Conservation (phyloP, 2,329 filamentous ascomycete species). For the Akanthomyces lecanii region DNA sequence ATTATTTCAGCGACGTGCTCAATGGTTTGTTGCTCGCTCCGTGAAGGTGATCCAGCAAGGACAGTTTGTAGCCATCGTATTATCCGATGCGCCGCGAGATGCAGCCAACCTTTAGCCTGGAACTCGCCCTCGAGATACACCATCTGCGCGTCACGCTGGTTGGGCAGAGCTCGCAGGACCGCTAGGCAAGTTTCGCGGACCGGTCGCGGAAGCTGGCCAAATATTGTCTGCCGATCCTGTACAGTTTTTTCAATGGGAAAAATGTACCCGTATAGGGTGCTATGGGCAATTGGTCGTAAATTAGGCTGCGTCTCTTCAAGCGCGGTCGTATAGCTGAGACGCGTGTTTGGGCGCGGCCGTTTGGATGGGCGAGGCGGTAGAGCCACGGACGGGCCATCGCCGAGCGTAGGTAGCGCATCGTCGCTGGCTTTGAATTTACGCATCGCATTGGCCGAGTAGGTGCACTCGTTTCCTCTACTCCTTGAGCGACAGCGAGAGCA, state of each 20-base stretch:
- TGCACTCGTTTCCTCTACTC: slow-evolving; percentile 29
- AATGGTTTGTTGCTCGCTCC: slow-evolving; percentile 21
- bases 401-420: neutral
- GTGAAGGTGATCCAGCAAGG: slow-evolving; percentile 20
- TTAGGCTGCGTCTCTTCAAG: neutral
- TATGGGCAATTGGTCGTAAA: neutral
- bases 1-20: slow-evolving; percentile 34
- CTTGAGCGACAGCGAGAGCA: slow-evolving; percentile 35
- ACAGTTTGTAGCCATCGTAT: slow-evolving; percentile 30
- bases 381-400: neutral
- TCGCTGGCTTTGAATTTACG: neutral
- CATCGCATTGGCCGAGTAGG: slow-evolving; percentile 24
- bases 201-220: slow-evolving; percentile 23
- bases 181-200: slow-evolving; percentile 35
- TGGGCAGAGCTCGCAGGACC: slow-evolving; percentile 36
- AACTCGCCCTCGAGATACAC: slow-evolving; percentile 21
- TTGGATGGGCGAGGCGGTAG: neutral
- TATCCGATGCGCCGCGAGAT: slow-evolving; percentile 26
- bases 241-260: neutral
- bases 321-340: neutral
- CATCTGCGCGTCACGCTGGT: slow-evolving; percentile 22
- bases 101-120: slow-evolving; percentile 32
- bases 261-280: neutral
- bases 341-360: slow-evolving; percentile 1
- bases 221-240: neutral